Conservation (phyloP, 2,329 filamentous ascomycete genomes). For the Exophiala aquamarina region DNA sequence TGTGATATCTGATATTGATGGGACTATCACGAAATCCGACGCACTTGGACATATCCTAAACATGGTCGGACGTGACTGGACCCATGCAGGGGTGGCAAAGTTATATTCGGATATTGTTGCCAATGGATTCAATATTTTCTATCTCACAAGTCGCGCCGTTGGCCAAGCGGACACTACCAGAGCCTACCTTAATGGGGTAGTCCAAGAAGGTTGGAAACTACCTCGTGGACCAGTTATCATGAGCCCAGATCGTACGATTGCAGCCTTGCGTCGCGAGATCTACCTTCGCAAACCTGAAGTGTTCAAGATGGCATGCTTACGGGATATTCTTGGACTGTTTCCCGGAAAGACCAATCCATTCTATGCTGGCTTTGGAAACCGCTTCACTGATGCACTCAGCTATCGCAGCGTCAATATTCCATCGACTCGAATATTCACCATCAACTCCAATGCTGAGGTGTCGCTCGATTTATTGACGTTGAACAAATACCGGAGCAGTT, state of each 20-base stretch:
- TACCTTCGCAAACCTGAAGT: conserved; percentile 96
- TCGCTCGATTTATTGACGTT: conserved; percentile 84
- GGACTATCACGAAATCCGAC: conserved; percentile 97
- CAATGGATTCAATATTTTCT: conserved; percentile 99
- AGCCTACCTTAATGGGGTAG: conserved; percentile 82
- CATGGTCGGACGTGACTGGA: conserved; percentile 98
- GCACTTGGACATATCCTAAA: conserved; percentile 91
- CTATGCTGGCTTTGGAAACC: conserved; percentile 95
- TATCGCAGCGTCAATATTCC: conserved; percentile 97
- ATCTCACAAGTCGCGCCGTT: conserved; percentile 89
- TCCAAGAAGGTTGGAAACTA: conserved; percentile 81
- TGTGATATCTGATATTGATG: conserved; percentile 97
- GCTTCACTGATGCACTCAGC: conserved; percentile 91
- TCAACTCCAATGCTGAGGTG: conserved; percentile 96
- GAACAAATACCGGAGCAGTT: conserved; percentile 94
- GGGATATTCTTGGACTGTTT: conserved; percentile 90
- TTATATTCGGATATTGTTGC: conserved; percentile 92
- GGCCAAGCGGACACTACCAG: conserved; percentile 85
- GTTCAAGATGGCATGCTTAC: conserved; percentile 98
- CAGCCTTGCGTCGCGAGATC: conserved; percentile 84
- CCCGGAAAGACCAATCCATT: conserved; percentile 76
- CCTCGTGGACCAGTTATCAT: conserved; percentile 92
- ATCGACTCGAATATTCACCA: conserved; percentile 91
- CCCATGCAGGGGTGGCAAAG: conserved; percentile 93
- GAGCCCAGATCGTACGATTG: conserved; percentile 91